These are phyloP conservation scores for Meira nashicola DNA, from an alignment of 1,284 basidiomycete genomes.

Conservation along the genomic window DNA sequence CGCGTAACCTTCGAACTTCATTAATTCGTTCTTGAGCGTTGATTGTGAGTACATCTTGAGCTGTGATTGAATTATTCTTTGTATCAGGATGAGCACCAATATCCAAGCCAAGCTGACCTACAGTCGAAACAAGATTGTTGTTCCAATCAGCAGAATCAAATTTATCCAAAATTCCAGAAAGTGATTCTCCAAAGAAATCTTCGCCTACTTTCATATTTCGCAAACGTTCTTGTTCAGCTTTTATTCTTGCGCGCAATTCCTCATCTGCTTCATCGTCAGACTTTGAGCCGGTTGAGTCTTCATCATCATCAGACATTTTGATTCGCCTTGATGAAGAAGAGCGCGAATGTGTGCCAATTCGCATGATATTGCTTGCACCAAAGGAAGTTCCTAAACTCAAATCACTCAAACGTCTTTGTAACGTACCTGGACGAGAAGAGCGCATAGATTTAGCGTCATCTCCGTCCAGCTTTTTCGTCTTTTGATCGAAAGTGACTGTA, in stretches of 20 bases:
- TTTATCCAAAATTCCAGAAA: conserved; percentile 30
- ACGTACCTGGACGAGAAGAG: conserved; percentile 23
- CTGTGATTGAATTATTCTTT: neutral
- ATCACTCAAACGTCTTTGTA: conserved; percentile 32
- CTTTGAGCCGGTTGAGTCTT: conserved; percentile 22
- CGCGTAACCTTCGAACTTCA: conserved; percentile 33
- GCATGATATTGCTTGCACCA: conserved; percentile 31
- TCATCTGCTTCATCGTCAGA: conserved; percentile 29
- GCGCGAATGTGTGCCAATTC: neutral
- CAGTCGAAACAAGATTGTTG: conserved; percentile 17
- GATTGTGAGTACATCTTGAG: conserved; percentile 7
- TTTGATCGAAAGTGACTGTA: conserved; percentile 7
- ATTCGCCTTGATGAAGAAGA: conserved; percentile 15
- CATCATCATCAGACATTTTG: conserved; percentile 23
- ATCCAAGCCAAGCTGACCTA: conserved; percentile 21
- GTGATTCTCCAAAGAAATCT: conserved; percentile 42
- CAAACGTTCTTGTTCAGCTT: conserved; percentile 42
- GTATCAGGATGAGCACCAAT: neutral
- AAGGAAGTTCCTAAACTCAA: conserved; percentile 40
- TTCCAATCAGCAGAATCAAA: conserved; percentile 29
- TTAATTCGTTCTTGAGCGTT: conserved; percentile 32
- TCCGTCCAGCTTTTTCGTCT: neutral
- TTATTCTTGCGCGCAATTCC: conserved; percentile 30
- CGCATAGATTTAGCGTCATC: conserved; percentile 6
- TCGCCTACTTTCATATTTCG: conserved; percentile 45